These are phyloP conservation scores for Pouteria campechiana DNA, from an alignment of 179 eudicot species.

Conservation along the genomic window DNA sequence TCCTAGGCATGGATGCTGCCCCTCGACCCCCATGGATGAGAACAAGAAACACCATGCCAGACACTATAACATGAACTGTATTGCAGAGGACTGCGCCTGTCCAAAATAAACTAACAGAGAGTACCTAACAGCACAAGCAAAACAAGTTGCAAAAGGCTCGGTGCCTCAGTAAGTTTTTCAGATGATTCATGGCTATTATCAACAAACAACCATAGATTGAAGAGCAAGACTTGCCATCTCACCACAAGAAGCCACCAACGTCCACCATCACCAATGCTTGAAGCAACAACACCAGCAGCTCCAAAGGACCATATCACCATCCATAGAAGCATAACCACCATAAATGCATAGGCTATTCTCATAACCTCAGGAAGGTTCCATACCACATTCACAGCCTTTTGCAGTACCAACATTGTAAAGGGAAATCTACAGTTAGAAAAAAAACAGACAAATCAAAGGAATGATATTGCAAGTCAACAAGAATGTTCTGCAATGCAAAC, in stretches of 20 bases:
- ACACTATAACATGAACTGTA: slow-evolving; percentile 86
- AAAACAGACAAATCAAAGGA: background rate
- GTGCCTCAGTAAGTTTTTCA: no score
- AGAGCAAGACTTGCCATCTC: slow-evolving; percentile 88
- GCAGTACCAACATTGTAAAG: slow-evolving; percentile 90
- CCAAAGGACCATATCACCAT: slow-evolving; percentile 94
- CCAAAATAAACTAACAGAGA: slow-evolving; percentile 89
- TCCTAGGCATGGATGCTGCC: slow-evolving; percentile 76
- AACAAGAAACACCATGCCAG: slow-evolving; percentile 94
- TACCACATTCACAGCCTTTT: slow-evolving; percentile 84
- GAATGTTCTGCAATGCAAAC: no score
- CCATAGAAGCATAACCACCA: slow-evolving; percentile 80
- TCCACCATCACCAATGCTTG: slow-evolving; percentile 73
- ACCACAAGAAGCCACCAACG: slow-evolving; percentile 99
- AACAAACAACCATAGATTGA: slow-evolving; percentile 7
- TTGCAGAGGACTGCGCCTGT: slow-evolving; percentile 96
- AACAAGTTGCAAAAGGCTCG: background rate
- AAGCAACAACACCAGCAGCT: slow-evolving; percentile 92
- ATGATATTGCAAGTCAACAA: no score
- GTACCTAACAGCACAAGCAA: slow-evolving; percentile 39
- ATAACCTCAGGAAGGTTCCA: slow-evolving; percentile 87
- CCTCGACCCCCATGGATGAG: slow-evolving; percentile 85
- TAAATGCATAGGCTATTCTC: slow-evolving; percentile 62
- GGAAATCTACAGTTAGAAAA: slow-evolving; percentile 46
- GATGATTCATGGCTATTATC: no score